Percentiles rank a stretch among this genome's conserved stretches.
phyloP scores from a whole-genome alignment of 2,329 filamentous ascomycete genomes.

The Ceratocystis harringtonii region DNA sequence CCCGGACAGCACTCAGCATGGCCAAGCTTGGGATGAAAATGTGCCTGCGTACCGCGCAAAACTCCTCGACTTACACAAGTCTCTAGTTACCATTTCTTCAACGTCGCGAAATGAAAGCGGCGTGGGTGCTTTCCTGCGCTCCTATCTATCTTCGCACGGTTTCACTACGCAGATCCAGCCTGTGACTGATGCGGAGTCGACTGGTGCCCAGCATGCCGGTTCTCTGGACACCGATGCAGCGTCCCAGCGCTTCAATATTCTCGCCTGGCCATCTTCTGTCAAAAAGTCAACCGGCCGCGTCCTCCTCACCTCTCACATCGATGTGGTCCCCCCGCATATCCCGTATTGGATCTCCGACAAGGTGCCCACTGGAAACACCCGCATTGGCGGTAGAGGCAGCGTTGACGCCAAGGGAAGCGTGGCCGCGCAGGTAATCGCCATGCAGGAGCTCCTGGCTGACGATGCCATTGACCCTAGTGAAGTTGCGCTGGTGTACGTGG shows the following conservation, averaged over 20 bases:
- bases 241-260: conserved; percentile 52
- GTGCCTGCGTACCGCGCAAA: conserved; percentile 9
- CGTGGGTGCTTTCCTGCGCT: conserved; percentile 52
- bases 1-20: not conserved
- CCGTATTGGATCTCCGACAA: conserved; percentile 46
- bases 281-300: conserved; percentile 38
- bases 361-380: conserved; percentile 26
- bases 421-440: conserved; percentile 58
- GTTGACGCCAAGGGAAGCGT: conserved; percentile 59
- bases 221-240: conserved; percentile 19
- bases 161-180: conserved; percentile 32
- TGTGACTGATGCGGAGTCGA: conserved; percentile 23
- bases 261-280: conserved; percentile 45
- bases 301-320: conserved; percentile 69
- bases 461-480: conserved; percentile 32
- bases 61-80: conserved; percentile 13
- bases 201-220: not conserved
- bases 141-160: conserved; percentile 41
- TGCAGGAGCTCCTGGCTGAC: conserved; percentile 37
- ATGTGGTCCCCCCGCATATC: conserved; percentile 59
- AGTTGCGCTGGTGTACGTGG: conserved; percentile 49
- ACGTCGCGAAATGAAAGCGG: conserved; percentile 21
- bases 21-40: not conserved
- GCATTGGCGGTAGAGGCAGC: conserved; percentile 57
- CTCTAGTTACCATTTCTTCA: conserved; percentile 14